These are phyloP conservation scores for Termitomyces sp. DNA, from an alignment of 768 basidiomycete species.

Conservation along the genomic window DNA sequence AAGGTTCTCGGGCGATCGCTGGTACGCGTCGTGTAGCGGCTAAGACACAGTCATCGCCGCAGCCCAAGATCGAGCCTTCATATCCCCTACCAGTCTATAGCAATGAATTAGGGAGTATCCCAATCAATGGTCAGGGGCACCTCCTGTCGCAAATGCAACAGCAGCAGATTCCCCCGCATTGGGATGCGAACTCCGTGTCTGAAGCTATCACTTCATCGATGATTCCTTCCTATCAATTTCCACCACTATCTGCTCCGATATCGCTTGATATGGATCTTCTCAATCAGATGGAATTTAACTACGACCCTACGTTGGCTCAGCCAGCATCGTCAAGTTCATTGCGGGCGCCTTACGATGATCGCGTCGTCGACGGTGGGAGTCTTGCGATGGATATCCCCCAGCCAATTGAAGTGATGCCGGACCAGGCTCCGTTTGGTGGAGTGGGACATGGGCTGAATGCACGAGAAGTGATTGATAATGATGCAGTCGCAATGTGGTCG, in stretches of 20 bases:
- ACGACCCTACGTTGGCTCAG: background rate
- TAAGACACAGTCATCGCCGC: background rate
- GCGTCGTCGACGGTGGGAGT: background rate
- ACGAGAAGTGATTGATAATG: constrained; percentile 32
- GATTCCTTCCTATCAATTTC: background rate
- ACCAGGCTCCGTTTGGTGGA: background rate
- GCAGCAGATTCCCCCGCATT: constrained; percentile 1
- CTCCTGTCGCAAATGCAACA: background rate
- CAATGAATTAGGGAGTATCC: constrained; percentile 52
- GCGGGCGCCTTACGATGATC: background rate
- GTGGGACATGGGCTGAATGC: background rate
- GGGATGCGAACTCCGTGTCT: background rate
- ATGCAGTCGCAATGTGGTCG: constrained; percentile 65
- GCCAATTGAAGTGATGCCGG: background rate
- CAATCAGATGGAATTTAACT: constrained; percentile 16
- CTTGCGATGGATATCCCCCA: background rate
- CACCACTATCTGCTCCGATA: constrained; percentile 4
- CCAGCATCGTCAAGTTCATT: background rate
- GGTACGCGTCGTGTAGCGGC: constrained; percentile 28
- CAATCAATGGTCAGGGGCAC: constrained; percentile 27
- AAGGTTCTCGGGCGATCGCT: constrained; percentile 27
- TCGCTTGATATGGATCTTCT: constrained; percentile 20
- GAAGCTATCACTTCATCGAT: background rate
- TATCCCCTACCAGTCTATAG: constrained; percentile 51
- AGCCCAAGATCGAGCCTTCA: background rate